Conservation (phyloP, 495 filamentous ascomycete species). For the Aspergillus asperescens region DNA sequence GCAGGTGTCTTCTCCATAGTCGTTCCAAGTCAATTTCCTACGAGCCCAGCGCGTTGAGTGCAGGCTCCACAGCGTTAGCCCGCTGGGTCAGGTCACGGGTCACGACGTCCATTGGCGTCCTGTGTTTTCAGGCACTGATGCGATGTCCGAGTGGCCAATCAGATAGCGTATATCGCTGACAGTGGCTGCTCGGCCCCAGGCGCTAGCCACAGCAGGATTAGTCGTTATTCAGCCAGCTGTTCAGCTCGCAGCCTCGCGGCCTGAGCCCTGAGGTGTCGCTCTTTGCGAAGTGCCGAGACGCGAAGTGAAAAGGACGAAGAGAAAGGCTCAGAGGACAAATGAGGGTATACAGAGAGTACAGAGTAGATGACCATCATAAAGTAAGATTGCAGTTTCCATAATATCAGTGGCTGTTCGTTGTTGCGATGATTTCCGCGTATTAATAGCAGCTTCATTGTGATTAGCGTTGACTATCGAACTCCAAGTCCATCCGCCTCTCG, state of each 20-base stretch:
- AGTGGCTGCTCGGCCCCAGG: constrained; percentile 12
- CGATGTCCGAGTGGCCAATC: constrained; percentile 3
- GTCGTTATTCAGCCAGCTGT: not conserved
- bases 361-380: not conserved
- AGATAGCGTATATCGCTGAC: not conserved
- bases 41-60: not conserved
- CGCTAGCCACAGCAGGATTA: constrained; percentile 1
- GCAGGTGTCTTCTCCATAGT: too few species aligned
- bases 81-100: not conserved
- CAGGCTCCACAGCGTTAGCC: not conserved
- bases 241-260: not conserved
- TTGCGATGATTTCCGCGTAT: not conserved
- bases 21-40: too few species aligned
- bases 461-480: constrained; percentile 10
- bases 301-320: too few species aligned
- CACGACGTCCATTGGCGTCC: not conserved
- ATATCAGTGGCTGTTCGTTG: too few species aligned
- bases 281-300: not conserved
- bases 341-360: too few species aligned
- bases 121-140: constrained; percentile 15
- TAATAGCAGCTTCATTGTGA: constrained; percentile 10
- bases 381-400: not conserved
- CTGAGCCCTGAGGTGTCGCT: not conserved
- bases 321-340: too few species aligned
- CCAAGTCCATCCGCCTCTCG: constrained; percentile 13